A percentile compares a stretch with the other conserved stretches of the same genome.
These are phyloP conservation scores for Ilyonectria destructans DNA, from an alignment of 2,329 filamentous ascomycete genomes.

Conservation along the genomic window DNA sequence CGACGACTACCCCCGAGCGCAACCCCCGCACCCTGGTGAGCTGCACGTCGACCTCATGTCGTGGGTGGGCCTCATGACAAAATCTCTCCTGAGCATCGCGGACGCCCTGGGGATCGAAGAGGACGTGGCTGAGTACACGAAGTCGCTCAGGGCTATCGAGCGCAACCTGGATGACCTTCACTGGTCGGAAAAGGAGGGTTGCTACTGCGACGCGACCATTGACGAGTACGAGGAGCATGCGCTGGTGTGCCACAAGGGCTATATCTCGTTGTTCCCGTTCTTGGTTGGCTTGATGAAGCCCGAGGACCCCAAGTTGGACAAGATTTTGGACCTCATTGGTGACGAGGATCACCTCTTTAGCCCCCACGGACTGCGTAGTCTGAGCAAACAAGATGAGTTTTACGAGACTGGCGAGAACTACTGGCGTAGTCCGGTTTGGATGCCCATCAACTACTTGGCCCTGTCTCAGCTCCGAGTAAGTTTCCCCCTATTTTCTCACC, in stretches of 20 bases:
- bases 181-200: slow-evolving; percentile 86
- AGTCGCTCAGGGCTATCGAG: slow-evolving; percentile 82
- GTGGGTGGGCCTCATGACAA: slow-evolving; percentile 98
- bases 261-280: slow-evolving; percentile 95
- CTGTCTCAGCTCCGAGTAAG: slow-evolving; percentile 84
- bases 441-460: slow-evolving; percentile 95
- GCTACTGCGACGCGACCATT: slow-evolving; percentile 95
- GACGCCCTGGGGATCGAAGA: slow-evolving; percentile 82
- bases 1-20: slow-evolving; percentile 95
- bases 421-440: slow-evolving; percentile 95
- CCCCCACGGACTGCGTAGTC: slow-evolving; percentile 87
- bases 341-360: slow-evolving; percentile 93
- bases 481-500: slow-evolving; percentile 42
- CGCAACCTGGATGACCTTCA: slow-evolving; percentile 94
- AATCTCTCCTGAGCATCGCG: slow-evolving; percentile 87
- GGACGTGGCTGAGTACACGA: slow-evolving; percentile 81
- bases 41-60: slow-evolving; percentile 94
- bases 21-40: slow-evolving; percentile 95
- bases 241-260: slow-evolving; percentile 96
- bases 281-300: slow-evolving; percentile 84
- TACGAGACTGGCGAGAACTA: slow-evolving; percentile 97
- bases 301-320: slow-evolving; percentile 82
- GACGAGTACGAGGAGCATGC: slow-evolving; percentile 94
- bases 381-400: slow-evolving; percentile 86
- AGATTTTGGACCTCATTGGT: slow-evolving; percentile 82